phyloP scores from a whole-genome alignment of 2,329 filamentous ascomycete genomes.

The Colletotrichum eremochloae region DNA sequence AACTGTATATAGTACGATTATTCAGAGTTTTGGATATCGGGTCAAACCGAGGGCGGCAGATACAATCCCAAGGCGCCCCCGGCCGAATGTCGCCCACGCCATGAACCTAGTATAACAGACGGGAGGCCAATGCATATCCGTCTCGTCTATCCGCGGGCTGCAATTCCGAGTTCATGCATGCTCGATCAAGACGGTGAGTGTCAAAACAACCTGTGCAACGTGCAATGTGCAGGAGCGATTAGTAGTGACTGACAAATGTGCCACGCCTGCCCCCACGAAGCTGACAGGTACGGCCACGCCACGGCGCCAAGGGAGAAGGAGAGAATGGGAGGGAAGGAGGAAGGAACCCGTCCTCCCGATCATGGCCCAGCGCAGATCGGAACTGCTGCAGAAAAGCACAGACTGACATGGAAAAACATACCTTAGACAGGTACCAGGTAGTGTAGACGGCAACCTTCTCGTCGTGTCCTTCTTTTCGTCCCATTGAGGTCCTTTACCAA shows the following conservation, averaged over 20 bases:
- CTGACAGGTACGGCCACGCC: conserved; percentile 4
- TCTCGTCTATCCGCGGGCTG: background rate
- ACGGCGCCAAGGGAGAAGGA: background rate
- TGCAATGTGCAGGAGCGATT: background rate
- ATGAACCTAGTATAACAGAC: background rate
- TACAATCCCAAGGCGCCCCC: background rate
- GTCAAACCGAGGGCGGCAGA: background rate
- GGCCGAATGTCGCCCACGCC: background rate
- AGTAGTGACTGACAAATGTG: conserved; percentile 21
- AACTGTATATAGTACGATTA: background rate
- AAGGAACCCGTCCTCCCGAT: background rate
- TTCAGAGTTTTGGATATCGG: background rate
- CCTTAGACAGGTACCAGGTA: background rate
- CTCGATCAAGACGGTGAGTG: background rate
- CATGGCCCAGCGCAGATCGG: background rate
- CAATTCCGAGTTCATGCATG: too few species aligned
- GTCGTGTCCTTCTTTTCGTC: background rate
- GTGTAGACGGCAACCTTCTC: background rate
- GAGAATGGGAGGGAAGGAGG: background rate
- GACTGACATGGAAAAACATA: background rate
- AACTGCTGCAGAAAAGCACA: conserved; percentile 9
- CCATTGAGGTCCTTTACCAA: background rate
- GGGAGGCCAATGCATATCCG: background rate
- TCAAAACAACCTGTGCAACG: background rate
- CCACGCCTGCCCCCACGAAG: conserved; percentile 7